Conservation (phyloP, 495 filamentous ascomycete genomes). For the Penicillium ochrochloron region DNA sequence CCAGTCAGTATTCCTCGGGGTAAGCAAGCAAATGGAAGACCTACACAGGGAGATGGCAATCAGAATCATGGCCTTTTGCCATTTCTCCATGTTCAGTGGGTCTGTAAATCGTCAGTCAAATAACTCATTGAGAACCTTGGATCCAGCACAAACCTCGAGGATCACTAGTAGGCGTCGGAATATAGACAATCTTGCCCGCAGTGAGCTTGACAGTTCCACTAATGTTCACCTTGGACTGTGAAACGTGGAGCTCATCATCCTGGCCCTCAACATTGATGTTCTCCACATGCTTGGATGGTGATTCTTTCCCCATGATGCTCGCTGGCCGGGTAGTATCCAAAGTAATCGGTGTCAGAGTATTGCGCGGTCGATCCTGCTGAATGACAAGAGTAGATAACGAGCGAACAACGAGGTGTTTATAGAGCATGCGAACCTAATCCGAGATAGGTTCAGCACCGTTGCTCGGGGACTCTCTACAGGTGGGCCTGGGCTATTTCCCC, state of each 20-base stretch:
- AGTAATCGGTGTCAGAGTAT: not conserved
- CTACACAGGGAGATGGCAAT: conserved; percentile 6
- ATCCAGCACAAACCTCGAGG: not conserved
- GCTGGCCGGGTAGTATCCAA: not conserved
- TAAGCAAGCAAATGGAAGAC: not conserved
- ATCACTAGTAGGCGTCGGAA: conserved; percentile 1
- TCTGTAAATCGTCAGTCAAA: not conserved
- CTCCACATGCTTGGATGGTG: conserved; percentile 1
- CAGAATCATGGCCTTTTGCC: conserved; percentile 4
- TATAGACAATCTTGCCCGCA: conserved; percentile 1
- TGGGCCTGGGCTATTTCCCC: not conserved
- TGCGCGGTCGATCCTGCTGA: not conserved
- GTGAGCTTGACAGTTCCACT: conserved; percentile 7
- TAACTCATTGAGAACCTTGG: not conserved
- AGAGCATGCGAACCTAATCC: not conserved
- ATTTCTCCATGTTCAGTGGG: conserved; percentile 2
- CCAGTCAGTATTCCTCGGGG: not conserved
- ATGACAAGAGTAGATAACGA: not conserved
- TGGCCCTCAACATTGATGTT: not conserved
- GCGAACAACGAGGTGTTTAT: not conserved
- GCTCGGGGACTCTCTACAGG: not conserved
- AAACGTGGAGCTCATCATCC: not conserved
- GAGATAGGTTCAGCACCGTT: not conserved
- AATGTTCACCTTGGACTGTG: conserved; percentile 6
- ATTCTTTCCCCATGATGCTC: not conserved